Percentiles rank a stretch among this genome's conserved stretches.
phyloP scores from a whole-genome alignment of 306 rosid species.

The Cyamopsis tetragonoloba region DNA sequence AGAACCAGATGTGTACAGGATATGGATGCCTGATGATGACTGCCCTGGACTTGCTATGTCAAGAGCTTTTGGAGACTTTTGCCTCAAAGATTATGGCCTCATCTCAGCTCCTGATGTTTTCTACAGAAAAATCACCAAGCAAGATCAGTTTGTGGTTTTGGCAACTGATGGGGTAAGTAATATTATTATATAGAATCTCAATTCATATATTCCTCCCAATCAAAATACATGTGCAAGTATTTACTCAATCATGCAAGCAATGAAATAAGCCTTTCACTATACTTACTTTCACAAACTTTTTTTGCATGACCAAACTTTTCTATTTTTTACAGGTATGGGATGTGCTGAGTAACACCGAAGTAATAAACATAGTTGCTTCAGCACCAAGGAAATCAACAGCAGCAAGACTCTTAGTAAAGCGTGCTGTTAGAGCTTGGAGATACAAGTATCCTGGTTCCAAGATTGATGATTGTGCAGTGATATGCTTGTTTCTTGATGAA shows the following conservation, averaged over 20 bases:
- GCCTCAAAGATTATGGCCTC: constrained; percentile 88
- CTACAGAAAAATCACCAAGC: constrained; percentile 50
- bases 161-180: constrained; percentile 86
- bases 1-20: constrained; percentile 74
- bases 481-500: constrained; percentile 61
- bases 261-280: background rate
- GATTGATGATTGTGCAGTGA: constrained; percentile 70
- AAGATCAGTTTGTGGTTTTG: constrained; percentile 75
- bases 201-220: background rate
- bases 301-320: background rate
- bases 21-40: constrained; percentile 95
- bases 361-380: constrained; percentile 66
- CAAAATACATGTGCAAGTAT: background rate
- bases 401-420: constrained; percentile 56
- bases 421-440: constrained; percentile 68
- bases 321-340: constrained; percentile 72
- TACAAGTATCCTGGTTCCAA: constrained; percentile 52
- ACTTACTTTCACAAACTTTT: background rate
- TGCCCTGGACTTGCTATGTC: constrained; percentile 98
- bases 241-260: background rate
- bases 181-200: no score
- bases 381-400: constrained; percentile 59
- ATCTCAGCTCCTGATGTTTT: constrained; percentile 67
- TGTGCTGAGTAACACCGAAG: constrained; percentile 73
- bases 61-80: constrained; percentile 92